These are phyloP conservation scores for Brassica napus DNA, from an alignment of 345 rosid species.

Conservation along the genomic window Da-Ae NC_063441.1:20358001-20358500, in stretches of 20 bases:
- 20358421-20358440: too few species aligned
- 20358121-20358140: conserved; percentile 14
- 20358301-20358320: too few species aligned
- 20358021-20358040: conserved; percentile 5
- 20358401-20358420: too few species aligned
- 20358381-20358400: too few species aligned
- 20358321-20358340: too few species aligned
- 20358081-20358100: conserved; percentile 2
- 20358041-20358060: not conserved
- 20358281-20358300: not conserved
- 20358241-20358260: not conserved
- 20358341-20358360: too few species aligned
- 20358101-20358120: conserved; percentile 7
- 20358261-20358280: not conserved
- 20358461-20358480: too few species aligned
- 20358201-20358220: not conserved
- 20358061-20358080: not conserved
- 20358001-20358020: conserved; percentile 28
- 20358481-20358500: too few species aligned
- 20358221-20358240: conserved; percentile 5
- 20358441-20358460: too few species aligned
- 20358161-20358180: not conserved
- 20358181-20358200: conserved; percentile 10
- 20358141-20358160: conserved; percentile 31
- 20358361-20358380: too few species aligned